Evolutionary conservation across 164 flowering plant genomes (phyloP).

Genomic region (Santalum album): DNA sequence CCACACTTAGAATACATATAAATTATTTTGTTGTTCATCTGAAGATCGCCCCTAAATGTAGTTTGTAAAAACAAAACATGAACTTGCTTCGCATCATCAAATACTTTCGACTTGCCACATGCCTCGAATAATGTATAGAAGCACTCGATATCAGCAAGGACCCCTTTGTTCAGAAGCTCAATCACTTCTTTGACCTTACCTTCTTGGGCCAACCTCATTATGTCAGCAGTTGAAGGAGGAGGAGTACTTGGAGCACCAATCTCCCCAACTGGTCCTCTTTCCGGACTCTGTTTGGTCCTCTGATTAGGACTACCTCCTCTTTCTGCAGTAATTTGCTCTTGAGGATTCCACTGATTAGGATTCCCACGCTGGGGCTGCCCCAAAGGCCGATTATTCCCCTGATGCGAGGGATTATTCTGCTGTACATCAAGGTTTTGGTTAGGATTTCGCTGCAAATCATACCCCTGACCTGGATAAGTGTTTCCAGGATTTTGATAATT

Average conservation of each 20-base stretch:
- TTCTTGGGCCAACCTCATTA: background rate
- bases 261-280: no score
- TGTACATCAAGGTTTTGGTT: background rate
- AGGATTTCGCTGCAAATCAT: no score
- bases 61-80: slow-evolving; percentile 3
- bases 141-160: background rate
- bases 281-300: no score
- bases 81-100: slow-evolving; percentile 3
- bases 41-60: slow-evolving; percentile 4
- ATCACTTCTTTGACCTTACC: background rate
- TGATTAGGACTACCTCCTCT: no score
- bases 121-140: slow-evolving; percentile 2
- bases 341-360: background rate
- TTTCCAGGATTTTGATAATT: no score
- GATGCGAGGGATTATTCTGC: background rate
- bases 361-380: background rate
- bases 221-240: background rate
- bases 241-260: no score
- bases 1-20: slow-evolving; percentile 3
- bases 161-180: background rate
- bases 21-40: background rate
- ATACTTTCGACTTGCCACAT: background rate
- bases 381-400: background rate
- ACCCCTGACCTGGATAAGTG: no score
- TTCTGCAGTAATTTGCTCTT: background rate